A percentile compares a stretch with the other conserved stretches of the same genome.
Evolutionary conservation across 176 grass and related monocot species (phyloP).

Genomic region (Ensete glaucum): DNA sequence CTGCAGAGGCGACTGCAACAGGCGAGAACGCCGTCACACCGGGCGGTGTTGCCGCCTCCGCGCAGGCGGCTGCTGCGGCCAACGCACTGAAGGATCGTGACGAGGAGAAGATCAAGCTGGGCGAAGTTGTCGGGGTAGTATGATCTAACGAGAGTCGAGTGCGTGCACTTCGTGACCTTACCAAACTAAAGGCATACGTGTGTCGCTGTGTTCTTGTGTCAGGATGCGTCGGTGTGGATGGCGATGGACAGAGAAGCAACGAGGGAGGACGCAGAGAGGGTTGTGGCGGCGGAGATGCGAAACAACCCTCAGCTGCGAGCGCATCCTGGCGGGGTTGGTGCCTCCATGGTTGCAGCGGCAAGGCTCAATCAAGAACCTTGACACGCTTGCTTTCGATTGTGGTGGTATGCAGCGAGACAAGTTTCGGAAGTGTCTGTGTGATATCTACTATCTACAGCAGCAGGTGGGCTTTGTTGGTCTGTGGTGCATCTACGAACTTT

Average conservation of each 20-base stretch:
- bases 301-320: slow-evolving; percentile 31
- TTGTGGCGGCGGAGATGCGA: slow-evolving; percentile 33
- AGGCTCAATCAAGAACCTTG: not conserved
- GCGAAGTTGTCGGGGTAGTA: slow-evolving; percentile 49
- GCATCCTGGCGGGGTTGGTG: slow-evolving; percentile 23
- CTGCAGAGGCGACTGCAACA: slow-evolving; percentile 36
- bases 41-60: slow-evolving; percentile 34
- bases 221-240: slow-evolving; percentile 49
- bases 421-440: too few species aligned
- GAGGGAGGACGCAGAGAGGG: slow-evolving; percentile 40
- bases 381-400: not conserved
- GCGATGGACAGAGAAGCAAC: slow-evolving; percentile 43
- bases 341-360: not conserved
- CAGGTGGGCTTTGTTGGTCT: too few species aligned
- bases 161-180: not conserved
- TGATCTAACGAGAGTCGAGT: not conserved
- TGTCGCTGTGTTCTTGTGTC: not conserved
- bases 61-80: slow-evolving; percentile 32
- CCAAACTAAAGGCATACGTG: not conserved
- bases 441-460: too few species aligned
- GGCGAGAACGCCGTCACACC: slow-evolving; percentile 27
- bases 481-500: too few species aligned
- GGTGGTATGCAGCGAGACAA: too few species aligned
- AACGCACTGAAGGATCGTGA: slow-evolving; percentile 26
- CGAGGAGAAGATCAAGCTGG: slow-evolving; percentile 49